These are phyloP conservation scores for Filobasidium wieringae DNA, from an alignment of 768 basidiomycete genomes.

Conservation along the genomic window DNA sequence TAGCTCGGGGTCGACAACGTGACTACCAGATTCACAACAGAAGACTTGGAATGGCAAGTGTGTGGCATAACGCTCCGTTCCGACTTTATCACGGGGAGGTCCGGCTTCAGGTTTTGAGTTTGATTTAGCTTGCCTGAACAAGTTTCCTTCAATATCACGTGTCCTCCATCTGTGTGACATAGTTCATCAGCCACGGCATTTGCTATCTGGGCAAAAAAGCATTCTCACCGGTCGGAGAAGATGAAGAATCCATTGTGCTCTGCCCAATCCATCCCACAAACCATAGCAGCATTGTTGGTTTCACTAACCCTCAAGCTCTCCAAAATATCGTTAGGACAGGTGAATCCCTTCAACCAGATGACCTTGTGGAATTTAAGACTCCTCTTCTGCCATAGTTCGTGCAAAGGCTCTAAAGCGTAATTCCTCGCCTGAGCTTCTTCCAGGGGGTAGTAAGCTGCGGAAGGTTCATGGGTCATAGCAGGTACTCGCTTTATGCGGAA, in stretches of 20 bases:
- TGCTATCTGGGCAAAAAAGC: background rate
- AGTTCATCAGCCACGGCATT: background rate
- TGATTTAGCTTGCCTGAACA: constrained; percentile 92
- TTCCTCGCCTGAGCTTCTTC: constrained; percentile 94
- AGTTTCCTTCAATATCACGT: constrained; percentile 92
- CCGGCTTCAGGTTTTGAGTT: constrained; percentile 80
- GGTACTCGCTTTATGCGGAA: constrained; percentile 86
- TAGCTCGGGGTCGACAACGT: constrained; percentile 88
- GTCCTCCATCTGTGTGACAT: constrained; percentile 67
- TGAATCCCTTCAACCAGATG: constrained; percentile 97
- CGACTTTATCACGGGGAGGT: constrained; percentile 76
- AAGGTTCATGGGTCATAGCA: constrained; percentile 79
- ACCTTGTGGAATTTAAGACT: constrained; percentile 78
- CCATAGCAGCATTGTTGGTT: constrained; percentile 89
- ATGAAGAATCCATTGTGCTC: constrained; percentile 96
- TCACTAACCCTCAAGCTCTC: constrained; percentile 87
- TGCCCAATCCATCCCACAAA: constrained; percentile 99
- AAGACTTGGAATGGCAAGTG: constrained; percentile 97
- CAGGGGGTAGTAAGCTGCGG: constrained; percentile 82
- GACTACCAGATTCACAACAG: constrained; percentile 96
- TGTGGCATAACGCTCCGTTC: constrained; percentile 69
- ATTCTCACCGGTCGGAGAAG: constrained; percentile 79
- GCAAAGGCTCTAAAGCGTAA: constrained; percentile 76
- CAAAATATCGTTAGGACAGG: constrained; percentile 93
- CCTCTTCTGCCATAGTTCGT: constrained; percentile 64